Evolutionary conservation across 177 flowering plant species (phyloP), one percentile per base, ranked within the genome.

Genomic region (Vitis hybrid): DNA sequence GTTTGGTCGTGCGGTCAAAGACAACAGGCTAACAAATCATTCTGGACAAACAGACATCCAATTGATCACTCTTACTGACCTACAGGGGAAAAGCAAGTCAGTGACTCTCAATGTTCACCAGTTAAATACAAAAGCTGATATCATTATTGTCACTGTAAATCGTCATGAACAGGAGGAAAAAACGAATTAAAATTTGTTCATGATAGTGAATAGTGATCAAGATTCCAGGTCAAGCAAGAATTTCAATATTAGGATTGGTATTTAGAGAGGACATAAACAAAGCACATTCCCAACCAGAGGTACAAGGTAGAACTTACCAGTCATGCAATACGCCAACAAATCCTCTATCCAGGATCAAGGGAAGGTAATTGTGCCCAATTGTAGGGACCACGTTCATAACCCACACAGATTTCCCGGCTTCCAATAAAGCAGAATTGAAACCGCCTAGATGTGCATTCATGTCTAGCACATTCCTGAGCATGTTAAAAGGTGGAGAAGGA

Each of bases 311-410:
- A 64, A 73, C 74, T 78, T 86, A 96, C 99, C 98, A 96, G 81
- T 96, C 94, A 82, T 96, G 99, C 65, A 91, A 72, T 61, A 88
- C 95, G 51, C 99, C 99, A 68, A 91, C 79, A 73, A 85, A 88
- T 64, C 99, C 99, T 74, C 97, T 83, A 80, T 96, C 99, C 7
- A 87, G 82, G 65, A 96, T 92, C 71, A 93, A 64, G 54, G 97
- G 98, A 71, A 96, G 95, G 68, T 81, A 72, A 84, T 92, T 93
- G 18, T 82, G 85, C 62, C 87, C 90, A 60, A 46, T 84, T 52
- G 85, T 82, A 48, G 98, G 98, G 9, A 96, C 91, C 61, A 93
- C 99, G 74, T 96, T 96, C 99, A 96, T 96, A 68, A 96, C 99
- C 99, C 99, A 93, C 2, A 83, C 94, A 64, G 90, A 84, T 78